Evolutionary conservation across 1,139 yeast genomes (phyloP), one percentile per base, ranked within the genome.

Genomic region (Debaryomycetaceae sp.): DNA sequence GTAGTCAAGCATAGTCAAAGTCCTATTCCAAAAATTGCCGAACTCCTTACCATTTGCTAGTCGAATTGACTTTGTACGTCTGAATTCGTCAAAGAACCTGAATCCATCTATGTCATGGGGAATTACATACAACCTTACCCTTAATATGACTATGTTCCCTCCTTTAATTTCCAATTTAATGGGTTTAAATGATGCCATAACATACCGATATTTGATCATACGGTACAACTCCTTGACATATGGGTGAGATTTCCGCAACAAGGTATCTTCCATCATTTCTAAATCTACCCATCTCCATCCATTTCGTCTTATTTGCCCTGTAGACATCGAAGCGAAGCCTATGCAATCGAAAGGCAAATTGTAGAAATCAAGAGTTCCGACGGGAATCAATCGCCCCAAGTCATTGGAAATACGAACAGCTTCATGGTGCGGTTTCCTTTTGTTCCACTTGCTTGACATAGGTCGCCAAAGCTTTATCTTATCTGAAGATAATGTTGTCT

Each of bases 241-340:
- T 27, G 61, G 53, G 49, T 55, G 51, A 6, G 61, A 48, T 14
- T 46, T 33, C 2, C 39, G 46, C 3, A 49, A 46, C 42, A 50
- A 49, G 1, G 51, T 37, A 36, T 44, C 41, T 5, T 49, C 45
- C 9, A 68, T 54, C 45, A 54, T 56, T 42, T 59, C 60, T 11
- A 68, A 55, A 51, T 79, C 81, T 24, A 78, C 60, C 87, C 86
- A 81, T 46, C 48, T 57, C 87, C 87, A 83, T 0, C 65, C 76
- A 55, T 64, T 75, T 23, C n/a, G 31, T 13, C 13, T 49, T 1
- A 55, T 36, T 39, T 22, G 5, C n/a, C 24, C 42, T 20, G 41
- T 45, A 6, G 44, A 33, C n/a, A 55, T 34, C 4, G 60, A 62
- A 17, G 53, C 52, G 40, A 56, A 56, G 33, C 60, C 65, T 2